Conservation (phyloP, 2,329 filamentous ascomycete genomes). For the Cytospora piceae region DNA sequence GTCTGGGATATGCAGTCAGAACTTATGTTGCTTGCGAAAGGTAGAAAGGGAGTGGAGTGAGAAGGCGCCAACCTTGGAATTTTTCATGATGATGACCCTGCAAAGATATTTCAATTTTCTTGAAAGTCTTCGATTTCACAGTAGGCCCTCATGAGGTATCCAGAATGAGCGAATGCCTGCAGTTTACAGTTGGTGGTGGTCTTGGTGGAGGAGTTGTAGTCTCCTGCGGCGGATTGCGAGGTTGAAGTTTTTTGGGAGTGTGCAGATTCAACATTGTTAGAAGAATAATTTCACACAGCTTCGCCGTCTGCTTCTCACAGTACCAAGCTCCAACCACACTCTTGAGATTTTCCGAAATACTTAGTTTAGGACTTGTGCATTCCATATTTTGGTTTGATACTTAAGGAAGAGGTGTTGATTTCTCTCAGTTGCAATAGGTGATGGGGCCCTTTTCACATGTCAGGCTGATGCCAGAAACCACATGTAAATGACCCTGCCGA, state of each 20-base stretch:
- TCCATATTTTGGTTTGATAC: neutral
- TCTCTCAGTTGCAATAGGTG: neutral
- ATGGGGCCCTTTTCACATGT: neutral
- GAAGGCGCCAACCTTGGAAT: conserved; percentile 21
- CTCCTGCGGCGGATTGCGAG: neutral
- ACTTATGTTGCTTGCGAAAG: neutral
- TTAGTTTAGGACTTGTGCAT: neutral
- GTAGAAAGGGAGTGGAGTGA: neutral
- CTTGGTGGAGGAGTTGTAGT: neutral
- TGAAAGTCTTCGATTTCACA: neutral
- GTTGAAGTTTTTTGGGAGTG: conserved; percentile 17
- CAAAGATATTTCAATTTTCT: neutral
- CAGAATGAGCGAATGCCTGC: conserved; percentile 2
- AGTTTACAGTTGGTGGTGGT: conserved; percentile 3
- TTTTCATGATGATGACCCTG: conserved; percentile 17
- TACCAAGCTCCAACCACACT: neutral
- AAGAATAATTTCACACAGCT: neutral
- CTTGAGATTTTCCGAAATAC: neutral
- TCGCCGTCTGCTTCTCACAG: neutral
- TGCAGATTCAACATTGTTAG: neutral
- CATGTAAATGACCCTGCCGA: neutral
- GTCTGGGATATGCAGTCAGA: conserved; percentile 39
- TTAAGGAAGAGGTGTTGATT: neutral
- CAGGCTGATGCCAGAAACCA: too few species aligned
- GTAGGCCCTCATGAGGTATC: neutral